Conservation (phyloP, 805 yeast genomes). For the Torulaspora gathmanii region DNA sequence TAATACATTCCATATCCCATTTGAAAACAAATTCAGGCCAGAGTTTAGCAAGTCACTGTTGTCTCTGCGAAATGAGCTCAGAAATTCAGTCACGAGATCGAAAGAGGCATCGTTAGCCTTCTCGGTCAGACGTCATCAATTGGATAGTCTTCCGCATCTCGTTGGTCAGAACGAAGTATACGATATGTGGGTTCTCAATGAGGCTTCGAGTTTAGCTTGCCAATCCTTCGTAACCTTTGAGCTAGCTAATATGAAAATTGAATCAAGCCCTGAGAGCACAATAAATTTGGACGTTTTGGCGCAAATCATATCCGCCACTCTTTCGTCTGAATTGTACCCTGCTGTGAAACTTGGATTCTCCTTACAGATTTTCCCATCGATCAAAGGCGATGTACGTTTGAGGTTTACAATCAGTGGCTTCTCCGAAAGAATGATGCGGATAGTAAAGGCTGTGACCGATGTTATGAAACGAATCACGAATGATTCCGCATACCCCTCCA, state of each 20-base stretch:
- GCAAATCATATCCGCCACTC: constrained; percentile 41
- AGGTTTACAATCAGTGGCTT: constrained; percentile 53
- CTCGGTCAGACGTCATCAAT: constrained; percentile 31
- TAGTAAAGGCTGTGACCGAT: constrained; percentile 36
- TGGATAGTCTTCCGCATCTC: constrained; percentile 37
- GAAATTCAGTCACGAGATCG: constrained; percentile 22
- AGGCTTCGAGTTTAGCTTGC: constrained; percentile 26
- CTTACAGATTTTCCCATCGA: constrained; percentile 54
- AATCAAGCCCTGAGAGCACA: constrained; percentile 38
- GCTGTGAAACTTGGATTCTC: constrained; percentile 51
- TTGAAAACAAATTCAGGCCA: constrained; percentile 17
- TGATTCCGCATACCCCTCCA: constrained; percentile 17
- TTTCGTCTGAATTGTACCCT: constrained; percentile 46
- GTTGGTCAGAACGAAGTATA: constrained; percentile 33
- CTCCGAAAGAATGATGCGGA: constrained; percentile 35
- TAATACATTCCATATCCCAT: constrained; percentile 13
- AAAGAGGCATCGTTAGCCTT: constrained; percentile 34
- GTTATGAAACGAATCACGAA: constrained; percentile 31
- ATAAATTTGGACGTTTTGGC: constrained; percentile 52
- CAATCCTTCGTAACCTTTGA: constrained; percentile 44
- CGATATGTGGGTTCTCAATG: constrained; percentile 52
- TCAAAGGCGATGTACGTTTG: constrained; percentile 51
- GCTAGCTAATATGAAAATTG: constrained; percentile 33
- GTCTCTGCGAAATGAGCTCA: constrained; percentile 23
- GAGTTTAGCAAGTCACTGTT: constrained; percentile 6